Conservation (phyloP, 1,139 yeast species). For the Yamadazyma dendronema region DNA sequence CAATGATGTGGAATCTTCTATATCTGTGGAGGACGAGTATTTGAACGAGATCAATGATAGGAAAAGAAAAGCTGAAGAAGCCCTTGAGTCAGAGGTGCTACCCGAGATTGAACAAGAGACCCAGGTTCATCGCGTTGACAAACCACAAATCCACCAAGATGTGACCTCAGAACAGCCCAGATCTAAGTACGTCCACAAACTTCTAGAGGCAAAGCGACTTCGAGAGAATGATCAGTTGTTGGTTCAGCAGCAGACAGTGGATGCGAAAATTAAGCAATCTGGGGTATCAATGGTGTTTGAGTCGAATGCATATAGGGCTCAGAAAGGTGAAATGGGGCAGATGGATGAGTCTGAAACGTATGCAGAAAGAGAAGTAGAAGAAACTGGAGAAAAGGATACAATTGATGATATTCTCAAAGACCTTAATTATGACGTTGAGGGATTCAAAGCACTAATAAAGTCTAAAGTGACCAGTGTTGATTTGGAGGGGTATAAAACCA, state of each 20-base stretch:
- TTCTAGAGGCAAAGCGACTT: conserved; percentile 10
- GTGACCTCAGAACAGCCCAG: not conserved
- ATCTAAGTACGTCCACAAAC: conserved; percentile 11
- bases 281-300: conserved; percentile 13
- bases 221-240: conserved; percentile 9
- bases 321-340: no score
- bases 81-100: not conserved
- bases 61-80: conserved; percentile 4
- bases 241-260: conserved; percentile 4
- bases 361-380: no score
- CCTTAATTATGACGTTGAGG: not conserved
- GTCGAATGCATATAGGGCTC: conserved; percentile 10
- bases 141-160: not conserved
- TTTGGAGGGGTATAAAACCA: conserved; percentile 11
- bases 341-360: no score
- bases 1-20: conserved; percentile 2
- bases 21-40: conserved; percentile 3
- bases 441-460: conserved; percentile 10
- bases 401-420: not conserved
- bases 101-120: not conserved
- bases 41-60: conserved; percentile 2
- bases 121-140: no score
- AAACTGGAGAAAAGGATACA: not conserved
- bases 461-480: conserved; percentile 15
- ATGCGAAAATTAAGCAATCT: conserved; percentile 2